Base-by-base conservation (phyloP, 306 rosid genomes). In the Quercus dentata region DNA sequence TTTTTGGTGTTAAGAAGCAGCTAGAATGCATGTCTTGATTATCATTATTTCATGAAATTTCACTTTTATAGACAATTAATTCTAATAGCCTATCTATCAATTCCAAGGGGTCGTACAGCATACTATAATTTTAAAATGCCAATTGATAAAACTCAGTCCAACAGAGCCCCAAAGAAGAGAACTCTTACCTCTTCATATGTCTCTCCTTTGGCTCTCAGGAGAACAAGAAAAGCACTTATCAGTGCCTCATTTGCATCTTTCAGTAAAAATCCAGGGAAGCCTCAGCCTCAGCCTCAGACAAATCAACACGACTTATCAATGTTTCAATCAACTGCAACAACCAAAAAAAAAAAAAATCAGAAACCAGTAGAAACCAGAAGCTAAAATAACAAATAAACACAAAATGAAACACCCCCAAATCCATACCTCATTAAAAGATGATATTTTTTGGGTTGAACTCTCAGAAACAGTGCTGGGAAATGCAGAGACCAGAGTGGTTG, bases 181-280 rank as follows among this genome's bases (percentile, higher is more conserved):
- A 74, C 74, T 56, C 84, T 87, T 77, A 90, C 99, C 73, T 95
- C 99, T 88, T 88, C 97, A 80, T 74, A 88, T 15, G 98, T 95
- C 86, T 95, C 99, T 69, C 98, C 94, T 85, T 95, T 95, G 62
- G 98, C 97, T 78, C 97, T 91, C 71, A 95, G 59, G 33, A 95
- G 85, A 19, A 95, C 96, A 33, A 93, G 98, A 85, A 93, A 78
- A 15, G 99, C 97, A 78, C 99, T 90, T n/a, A 93, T 91, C 75
- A 92, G 74, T 33, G 99, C 91, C 81, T 93, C 99, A 30, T 80
- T 85, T 7, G 88, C 81, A 54, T 86, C 99, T 58, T 71, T 76
- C 82, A 93, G 79, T 81, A 95, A 77, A 89, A 88, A 6, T 95
- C 86, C 73, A 93, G 82, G 54, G 97, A 89, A 3, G 83, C 84